Evolutionary conservation across 2,329 filamentous ascomycete genomes (phyloP), one percentile per base, ranked within the genome.

Genomic region (Fusarium sp.): DNA sequence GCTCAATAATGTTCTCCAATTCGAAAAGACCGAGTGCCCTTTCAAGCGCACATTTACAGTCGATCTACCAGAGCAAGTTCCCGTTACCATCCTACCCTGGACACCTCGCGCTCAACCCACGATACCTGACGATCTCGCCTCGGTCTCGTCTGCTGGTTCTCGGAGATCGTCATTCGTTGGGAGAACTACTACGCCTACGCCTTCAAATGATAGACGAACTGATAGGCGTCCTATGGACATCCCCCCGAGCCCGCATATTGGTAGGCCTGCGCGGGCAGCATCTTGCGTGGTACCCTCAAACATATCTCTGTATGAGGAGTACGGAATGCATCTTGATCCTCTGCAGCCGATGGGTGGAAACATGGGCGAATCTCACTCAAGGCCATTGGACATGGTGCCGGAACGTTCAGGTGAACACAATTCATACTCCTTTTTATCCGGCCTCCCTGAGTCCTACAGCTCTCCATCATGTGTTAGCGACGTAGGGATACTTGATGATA

Each of bases 1-100:
- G 11, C 81, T 97, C 29, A 86, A 86, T 56, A 89, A 90, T 67
- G 88, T 97, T 16, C 83, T 97, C 47, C 90, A 92, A 69, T 97
- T 96, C 76, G 94, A 98, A 79, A 92, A 92, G 76, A 97, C 94
- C 0, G 87, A 90, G 46, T 97, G 94, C 78, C 94, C 94, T 0
- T 97, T 98, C 78, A 86, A 90, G 74, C 86, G 94, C 64, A 86
- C 87, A 5, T 97, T 97, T 73, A 90, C 88, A 0, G 89, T 95
- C 13, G 86, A 91, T 53, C 81, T 96, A 20, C 93, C 93, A 1
- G 89, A 92, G 73, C 84, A 87, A 70, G 88, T 87, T 2, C 91
- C 90, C 3, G 82, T 88, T 54, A 90, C 86, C 75, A 91, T 90
- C 80, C 88, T 85, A 69, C 90, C 91, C 16, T 93, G 91, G 89